phyloP scores from a whole-genome alignment of 139 green algal species.

The Axilococcus clingmanii region DNA sequence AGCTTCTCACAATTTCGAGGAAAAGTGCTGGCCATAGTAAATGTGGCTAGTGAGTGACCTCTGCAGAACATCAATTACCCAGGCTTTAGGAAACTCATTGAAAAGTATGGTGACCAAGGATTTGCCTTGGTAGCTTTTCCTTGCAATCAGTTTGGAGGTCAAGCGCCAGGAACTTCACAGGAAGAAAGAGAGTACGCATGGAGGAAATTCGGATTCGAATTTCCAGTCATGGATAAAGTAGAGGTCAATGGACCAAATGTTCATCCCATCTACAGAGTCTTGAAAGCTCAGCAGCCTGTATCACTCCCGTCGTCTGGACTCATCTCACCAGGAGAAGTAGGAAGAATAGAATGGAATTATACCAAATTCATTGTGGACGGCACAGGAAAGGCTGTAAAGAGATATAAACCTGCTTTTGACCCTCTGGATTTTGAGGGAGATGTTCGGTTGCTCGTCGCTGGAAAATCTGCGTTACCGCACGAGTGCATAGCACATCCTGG shows the following conservation, averaged over 20 bases:
- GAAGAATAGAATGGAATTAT: slow-evolving; percentile 57
- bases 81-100: slow-evolving; percentile 53
- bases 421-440: slow-evolving; percentile 66
- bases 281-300: slow-evolving; percentile 43
- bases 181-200: slow-evolving; percentile 73
- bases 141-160: slow-evolving; percentile 82
- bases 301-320: slow-evolving; percentile 16
- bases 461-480: slow-evolving; percentile 31
- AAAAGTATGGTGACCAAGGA: slow-evolving; percentile 54
- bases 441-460: slow-evolving; percentile 53
- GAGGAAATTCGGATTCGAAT: slow-evolving; percentile 78
- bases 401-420: slow-evolving; percentile 70
- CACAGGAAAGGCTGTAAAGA: slow-evolving; percentile 55
- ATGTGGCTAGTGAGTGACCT: slow-evolving; percentile 71
- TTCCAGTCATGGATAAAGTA: slow-evolving; percentile 29
- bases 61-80: slow-evolving; percentile 58
- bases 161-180: slow-evolving; percentile 65
- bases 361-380: slow-evolving; percentile 69
- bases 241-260: slow-evolving; percentile 60
- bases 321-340: slow-evolving; percentile 5
- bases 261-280: slow-evolving; percentile 72
- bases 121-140: slow-evolving; percentile 76
- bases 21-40: slow-evolving; percentile 59
- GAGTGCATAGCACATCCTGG: slow-evolving; percentile 65
- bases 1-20: slow-evolving; percentile 25